Percentiles rank a stretch among this genome's conserved stretches.
Conservation (phyloP, 257 asterid genomes). For the Solanum sejunctum region DNA sequence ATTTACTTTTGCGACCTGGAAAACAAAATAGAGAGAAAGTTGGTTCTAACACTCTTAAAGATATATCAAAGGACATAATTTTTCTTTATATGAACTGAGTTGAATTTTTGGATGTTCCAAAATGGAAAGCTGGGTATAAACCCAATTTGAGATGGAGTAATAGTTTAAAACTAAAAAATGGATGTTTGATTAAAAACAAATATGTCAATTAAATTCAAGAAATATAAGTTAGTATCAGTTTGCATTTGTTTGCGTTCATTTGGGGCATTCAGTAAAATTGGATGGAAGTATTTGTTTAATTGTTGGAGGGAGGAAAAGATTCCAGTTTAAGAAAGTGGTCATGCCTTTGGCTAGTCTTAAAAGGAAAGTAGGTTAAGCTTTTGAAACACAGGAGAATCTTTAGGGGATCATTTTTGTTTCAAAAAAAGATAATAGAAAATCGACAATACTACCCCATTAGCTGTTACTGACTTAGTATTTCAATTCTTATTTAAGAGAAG, state of each 20-base stretch:
- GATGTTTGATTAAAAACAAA: background rate
- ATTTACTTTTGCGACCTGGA: background rate
- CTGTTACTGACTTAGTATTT: background rate
- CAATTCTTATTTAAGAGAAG: background rate
- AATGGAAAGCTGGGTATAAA: background rate
- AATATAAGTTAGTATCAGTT: background rate
- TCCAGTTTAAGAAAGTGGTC: background rate
- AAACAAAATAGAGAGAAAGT: background rate
- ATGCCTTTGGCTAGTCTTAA: background rate
- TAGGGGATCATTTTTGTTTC: background rate
- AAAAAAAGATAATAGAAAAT: background rate
- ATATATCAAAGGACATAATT: background rate
- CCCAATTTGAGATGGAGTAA: background rate
- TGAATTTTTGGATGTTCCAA: background rate
- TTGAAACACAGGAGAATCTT: background rate
- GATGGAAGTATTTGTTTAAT: background rate
- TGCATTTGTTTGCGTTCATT: background rate
- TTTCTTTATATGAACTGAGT: background rate
- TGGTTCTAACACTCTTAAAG: background rate
- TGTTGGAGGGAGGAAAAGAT: background rate
- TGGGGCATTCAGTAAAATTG: background rate
- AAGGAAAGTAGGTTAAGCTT: background rate
- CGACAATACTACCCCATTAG: slow-evolving; percentile 1
- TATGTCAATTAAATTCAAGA: background rate
- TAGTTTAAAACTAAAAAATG: background rate